These are phyloP conservation scores for Triglochin maritima DNA, from an alignment of 106 monocot genomes.

Conservation along the genomic window DNA sequence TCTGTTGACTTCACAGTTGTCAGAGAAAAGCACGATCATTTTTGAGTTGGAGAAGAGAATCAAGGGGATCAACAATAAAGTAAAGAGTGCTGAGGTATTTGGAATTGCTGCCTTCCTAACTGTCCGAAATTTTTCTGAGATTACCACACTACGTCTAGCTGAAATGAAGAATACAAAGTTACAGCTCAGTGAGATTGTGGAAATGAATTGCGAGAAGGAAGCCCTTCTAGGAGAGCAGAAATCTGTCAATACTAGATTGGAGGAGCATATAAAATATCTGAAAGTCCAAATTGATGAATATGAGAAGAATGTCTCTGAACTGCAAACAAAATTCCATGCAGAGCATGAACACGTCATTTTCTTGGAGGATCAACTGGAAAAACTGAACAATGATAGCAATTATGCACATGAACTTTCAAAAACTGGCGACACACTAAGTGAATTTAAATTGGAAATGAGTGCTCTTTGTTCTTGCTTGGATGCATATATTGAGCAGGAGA, in stretches of 20 bases:
- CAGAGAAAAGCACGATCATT: conserved; percentile 29
- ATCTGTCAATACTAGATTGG: conserved; percentile 12
- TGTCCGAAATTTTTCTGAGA: conserved; percentile 31
- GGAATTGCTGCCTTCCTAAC: conserved; percentile 37
- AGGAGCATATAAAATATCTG: conserved; percentile 22
- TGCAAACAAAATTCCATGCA: conserved; percentile 11
- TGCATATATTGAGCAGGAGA: conserved; percentile 10
- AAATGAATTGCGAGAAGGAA: conserved; percentile 30
- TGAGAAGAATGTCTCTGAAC: conserved; percentile 12
- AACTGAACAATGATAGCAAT: conserved; percentile 18
- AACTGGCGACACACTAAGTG: conserved; percentile 24
- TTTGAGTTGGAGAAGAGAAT: conserved; percentile 32
- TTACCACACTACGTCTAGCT: conserved; percentile 19
- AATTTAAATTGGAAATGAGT: conserved; percentile 24
- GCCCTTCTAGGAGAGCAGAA: conserved; percentile 22
- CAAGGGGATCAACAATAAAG: conserved; percentile 18
- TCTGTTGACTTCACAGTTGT: conserved; percentile 33
- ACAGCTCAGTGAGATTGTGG: conserved; percentile 23
- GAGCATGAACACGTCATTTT: conserved; percentile 13
- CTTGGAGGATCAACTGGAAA: conserved; percentile 19
- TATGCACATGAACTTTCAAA: conserved; percentile 21
- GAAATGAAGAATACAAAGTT: conserved; percentile 23
- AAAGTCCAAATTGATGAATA: conserved; percentile 22
- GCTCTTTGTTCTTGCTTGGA: conserved; percentile 16
- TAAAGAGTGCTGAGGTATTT: conserved; percentile 24